A percentile compares a stretch with the other conserved stretches of the same genome.
Evolutionary conservation across 345 rosid genomes (phyloP).

Genomic region (Combretum micranthum): DNA sequence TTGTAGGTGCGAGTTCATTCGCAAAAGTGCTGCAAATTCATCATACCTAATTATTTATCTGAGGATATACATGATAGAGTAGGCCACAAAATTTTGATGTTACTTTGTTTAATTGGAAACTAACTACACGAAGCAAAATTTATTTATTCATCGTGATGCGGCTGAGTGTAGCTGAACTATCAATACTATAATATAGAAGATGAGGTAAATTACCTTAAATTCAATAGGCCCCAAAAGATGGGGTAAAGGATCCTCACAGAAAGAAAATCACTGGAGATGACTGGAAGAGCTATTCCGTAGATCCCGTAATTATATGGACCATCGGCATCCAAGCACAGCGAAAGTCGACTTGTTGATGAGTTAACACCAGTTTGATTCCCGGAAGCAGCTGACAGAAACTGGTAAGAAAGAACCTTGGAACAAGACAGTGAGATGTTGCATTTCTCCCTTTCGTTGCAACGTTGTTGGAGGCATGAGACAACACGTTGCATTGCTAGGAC

Average conservation of each 20-base stretch:
- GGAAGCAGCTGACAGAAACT: conserved; percentile 17
- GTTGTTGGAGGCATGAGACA: conserved; percentile 27
- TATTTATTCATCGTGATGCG: background rate
- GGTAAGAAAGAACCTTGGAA: conserved; percentile 36
- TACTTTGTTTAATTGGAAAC: too few species aligned
- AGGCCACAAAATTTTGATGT: too few species aligned
- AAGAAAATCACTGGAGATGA: conserved; percentile 42
- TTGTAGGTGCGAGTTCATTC: conserved; percentile 54
- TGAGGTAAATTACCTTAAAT: conserved; percentile 33
- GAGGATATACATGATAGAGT: too few species aligned
- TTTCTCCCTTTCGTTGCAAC: conserved; percentile 21
- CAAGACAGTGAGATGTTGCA: conserved; percentile 36
- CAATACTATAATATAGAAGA: background rate
- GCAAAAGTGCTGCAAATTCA: conserved; percentile 40
- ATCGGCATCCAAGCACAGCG: conserved; percentile 34
- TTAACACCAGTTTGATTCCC: conserved; percentile 22
- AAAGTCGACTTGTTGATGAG: conserved; percentile 19
- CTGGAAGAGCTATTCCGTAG: conserved; percentile 43
- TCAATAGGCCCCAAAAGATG: conserved; percentile 59
- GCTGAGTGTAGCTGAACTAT: background rate
- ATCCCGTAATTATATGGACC: conserved; percentile 51
- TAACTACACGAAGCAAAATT: background rate
- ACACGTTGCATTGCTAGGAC: conserved; percentile 43
- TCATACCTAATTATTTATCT: background rate
- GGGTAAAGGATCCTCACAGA: conserved; percentile 54